Evolutionary conservation across 2,329 filamentous ascomycete species (phyloP).

Genomic region (Pseudocercospora pini-densiflorae): DNA sequence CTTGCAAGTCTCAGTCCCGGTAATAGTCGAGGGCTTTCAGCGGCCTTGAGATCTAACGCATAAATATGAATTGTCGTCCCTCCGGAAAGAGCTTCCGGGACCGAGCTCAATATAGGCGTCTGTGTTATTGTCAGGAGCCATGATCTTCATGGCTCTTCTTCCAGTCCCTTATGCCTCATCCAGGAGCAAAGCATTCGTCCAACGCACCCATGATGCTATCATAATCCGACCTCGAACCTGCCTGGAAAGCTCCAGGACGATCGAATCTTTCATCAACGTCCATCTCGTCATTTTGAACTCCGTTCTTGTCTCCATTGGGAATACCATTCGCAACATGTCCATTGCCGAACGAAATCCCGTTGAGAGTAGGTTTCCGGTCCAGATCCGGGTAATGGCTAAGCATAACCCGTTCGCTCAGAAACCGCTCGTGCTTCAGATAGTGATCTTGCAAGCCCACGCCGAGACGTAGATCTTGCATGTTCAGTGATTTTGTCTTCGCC

Average conservation of each 20-base stretch:
- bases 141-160: background rate
- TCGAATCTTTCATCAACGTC: conserved; percentile 42
- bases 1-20: background rate
- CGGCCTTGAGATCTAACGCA: background rate
- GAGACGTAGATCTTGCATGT: conserved; percentile 77
- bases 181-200: conserved; percentile 43
- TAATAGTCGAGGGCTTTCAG: background rate
- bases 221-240: conserved; percentile 37
- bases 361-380: conserved; percentile 10
- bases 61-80: background rate
- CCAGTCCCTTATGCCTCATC: conserved; percentile 24
- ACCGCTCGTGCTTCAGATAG: conserved; percentile 76
- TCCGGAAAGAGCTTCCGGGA: background rate
- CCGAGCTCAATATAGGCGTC: background rate
- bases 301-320: conserved; percentile 33
- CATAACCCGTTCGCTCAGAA: conserved; percentile 72
- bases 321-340: conserved; percentile 29
- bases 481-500: conserved; percentile 71
- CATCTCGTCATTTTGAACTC: conserved; percentile 23
- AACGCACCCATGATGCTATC: conserved; percentile 41
- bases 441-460: conserved; percentile 76
- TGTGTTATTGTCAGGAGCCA: background rate
- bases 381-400: conserved; percentile 33
- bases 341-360: conserved; percentile 10
- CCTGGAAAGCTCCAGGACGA: conserved; percentile 42